These are phyloP conservation scores for Heritiera littoralis DNA, from an alignment of 345 rosid genomes.

Conservation along the genomic window DNA sequence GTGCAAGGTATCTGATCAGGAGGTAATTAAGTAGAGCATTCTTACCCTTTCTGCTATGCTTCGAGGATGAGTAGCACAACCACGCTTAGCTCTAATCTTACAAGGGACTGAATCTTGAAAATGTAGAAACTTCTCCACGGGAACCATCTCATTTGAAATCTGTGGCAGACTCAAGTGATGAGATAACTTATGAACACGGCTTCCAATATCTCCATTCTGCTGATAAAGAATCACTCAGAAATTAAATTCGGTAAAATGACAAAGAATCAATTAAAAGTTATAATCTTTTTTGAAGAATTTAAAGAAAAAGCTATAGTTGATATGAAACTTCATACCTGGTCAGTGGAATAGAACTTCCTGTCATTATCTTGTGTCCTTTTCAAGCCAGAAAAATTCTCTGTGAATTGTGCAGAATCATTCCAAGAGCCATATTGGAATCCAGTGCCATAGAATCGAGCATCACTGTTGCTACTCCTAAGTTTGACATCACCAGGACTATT, in stretches of 20 bases:
- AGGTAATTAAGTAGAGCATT: background rate
- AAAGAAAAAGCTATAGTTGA: background rate
- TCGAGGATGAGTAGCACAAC: conserved; percentile 99
- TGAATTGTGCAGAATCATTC: conserved; percentile 54
- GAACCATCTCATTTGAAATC: conserved; percentile 56
- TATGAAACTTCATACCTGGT: conserved; percentile 44
- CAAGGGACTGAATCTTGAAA: conserved; percentile 94
- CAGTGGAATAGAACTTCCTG: conserved; percentile 36
- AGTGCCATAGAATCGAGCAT: conserved; percentile 30
- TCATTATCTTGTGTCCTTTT: conserved; percentile 51
- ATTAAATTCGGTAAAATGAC: conserved; percentile 11
- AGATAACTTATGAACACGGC: conserved; percentile 37
- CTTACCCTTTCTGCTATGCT: conserved; percentile 96
- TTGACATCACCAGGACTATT: conserved; percentile 36
- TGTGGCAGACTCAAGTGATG: conserved; percentile 60
- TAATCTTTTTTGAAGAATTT: background rate
- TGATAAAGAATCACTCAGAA: conserved; percentile 5
- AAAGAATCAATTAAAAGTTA: background rate
- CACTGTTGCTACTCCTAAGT: conserved; percentile 28
- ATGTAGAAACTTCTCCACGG: conserved; percentile 66
- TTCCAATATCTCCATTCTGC: conserved; percentile 49
- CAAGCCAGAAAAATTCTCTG: conserved; percentile 44
- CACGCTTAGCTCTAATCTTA: conserved; percentile 93
- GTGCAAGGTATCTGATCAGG: background rate
- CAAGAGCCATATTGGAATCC: conserved; percentile 56